These are phyloP conservation scores for Trichophyton mentagrophytes DNA, from an alignment of 2,329 filamentous ascomycete genomes.

Conservation along the genomic window DNA sequence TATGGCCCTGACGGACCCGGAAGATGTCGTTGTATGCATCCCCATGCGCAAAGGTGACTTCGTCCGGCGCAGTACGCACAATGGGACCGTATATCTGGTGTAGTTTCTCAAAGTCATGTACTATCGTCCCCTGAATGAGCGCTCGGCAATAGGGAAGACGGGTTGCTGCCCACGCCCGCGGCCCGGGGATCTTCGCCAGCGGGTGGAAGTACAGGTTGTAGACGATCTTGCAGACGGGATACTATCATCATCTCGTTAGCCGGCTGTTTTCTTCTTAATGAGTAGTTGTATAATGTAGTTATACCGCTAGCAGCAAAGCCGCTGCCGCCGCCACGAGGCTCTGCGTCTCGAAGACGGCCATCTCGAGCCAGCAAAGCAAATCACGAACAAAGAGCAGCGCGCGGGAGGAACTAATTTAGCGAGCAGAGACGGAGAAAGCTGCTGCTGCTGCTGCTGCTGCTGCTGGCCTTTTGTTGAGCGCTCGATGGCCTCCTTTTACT, in stretches of 20 bases:
- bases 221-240: conserved; percentile 6
- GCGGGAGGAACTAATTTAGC: neutral
- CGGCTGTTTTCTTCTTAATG: neutral
- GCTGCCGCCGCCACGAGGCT: neutral
- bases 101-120: conserved; percentile 16
- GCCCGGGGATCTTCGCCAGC: conserved; percentile 16
- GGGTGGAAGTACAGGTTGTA: conserved; percentile 20
- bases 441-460: neutral
- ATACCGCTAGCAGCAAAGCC: neutral
- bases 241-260: neutral
- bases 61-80: conserved; percentile 21
- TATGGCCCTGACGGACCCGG: conserved; percentile 12
- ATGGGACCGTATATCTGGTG: conserved; percentile 21
- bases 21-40: conserved; percentile 22
- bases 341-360: neutral
- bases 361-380: neutral
- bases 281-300: neutral
- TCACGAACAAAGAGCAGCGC: neutral
- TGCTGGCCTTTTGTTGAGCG: neutral
- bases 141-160: conserved; percentile 12
- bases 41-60: conserved; percentile 17
- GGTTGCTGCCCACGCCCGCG: conserved; percentile 11
- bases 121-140: conserved; percentile 13
- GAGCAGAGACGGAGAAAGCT: neutral
- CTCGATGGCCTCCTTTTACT: neutral